Percentiles rank a stretch among this genome's conserved stretches.
Conservation (phyloP, 805 yeast species). For the Kregervanrija pseudodelftensis region DNA sequence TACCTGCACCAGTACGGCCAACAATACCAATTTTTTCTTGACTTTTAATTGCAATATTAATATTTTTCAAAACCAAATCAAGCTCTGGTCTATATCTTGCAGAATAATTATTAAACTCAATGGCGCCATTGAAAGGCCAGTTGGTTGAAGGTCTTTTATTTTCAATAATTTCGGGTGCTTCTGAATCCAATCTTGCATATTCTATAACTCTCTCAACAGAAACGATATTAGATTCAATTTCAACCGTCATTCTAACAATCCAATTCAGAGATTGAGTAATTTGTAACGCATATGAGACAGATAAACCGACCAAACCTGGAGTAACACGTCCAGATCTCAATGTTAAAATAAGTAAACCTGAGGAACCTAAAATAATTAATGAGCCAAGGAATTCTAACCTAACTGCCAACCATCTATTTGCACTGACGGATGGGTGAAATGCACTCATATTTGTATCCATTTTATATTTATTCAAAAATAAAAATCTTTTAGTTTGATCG, state of each 20-base stretch:
- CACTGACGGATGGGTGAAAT: slow-evolving; percentile 82
- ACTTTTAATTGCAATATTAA: slow-evolving; percentile 57
- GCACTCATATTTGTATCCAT: slow-evolving; percentile 89
- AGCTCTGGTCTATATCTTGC: slow-evolving; percentile 78
- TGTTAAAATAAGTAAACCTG: slow-evolving; percentile 71
- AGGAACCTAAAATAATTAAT: slow-evolving; percentile 76
- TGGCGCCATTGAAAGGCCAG: slow-evolving; percentile 73
- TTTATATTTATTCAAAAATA: slow-evolving; percentile 55
- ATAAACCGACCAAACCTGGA: slow-evolving; percentile 90
- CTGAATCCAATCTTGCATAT: slow-evolving; percentile 47
- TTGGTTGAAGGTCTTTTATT: slow-evolving; percentile 47
- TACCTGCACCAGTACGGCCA: slow-evolving; percentile 97
- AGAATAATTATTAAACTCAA: slow-evolving; percentile 66
- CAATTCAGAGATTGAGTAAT: slow-evolving; percentile 91
- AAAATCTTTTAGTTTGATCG: slow-evolving; percentile 56
- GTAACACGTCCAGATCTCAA: slow-evolving; percentile 62
- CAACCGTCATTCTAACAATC: slow-evolving; percentile 99
- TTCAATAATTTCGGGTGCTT: slow-evolving; percentile 59
- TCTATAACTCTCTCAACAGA: slow-evolving; percentile 64
- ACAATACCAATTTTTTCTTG: slow-evolving; percentile 90
- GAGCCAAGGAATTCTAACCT: slow-evolving; percentile 90
- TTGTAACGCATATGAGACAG: slow-evolving; percentile 88
- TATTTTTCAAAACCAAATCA: slow-evolving; percentile 68
- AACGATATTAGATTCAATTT: slow-evolving; percentile 94
- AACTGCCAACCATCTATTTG: slow-evolving; percentile 97